phyloP scores from a whole-genome alignment of 345 rosid genomes.

The Triadica sebifera region DNA sequence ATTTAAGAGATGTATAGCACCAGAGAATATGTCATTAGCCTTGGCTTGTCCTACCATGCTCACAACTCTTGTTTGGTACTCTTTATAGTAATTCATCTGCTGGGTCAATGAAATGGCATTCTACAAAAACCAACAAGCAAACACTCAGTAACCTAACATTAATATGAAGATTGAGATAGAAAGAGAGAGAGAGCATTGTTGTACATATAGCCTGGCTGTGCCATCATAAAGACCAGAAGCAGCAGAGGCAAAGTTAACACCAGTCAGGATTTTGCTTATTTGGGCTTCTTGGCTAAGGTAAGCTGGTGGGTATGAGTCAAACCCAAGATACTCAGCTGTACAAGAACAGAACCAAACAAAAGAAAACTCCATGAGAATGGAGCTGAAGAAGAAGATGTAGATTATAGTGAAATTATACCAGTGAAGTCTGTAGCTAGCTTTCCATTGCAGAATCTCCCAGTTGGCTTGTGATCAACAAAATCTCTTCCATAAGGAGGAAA shows the following conservation, averaged over 20 bases:
- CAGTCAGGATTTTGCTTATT: constrained; percentile 52
- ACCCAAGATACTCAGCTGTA: constrained; percentile 84
- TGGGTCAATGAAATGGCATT: constrained; percentile 60
- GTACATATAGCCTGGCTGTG: constrained; percentile 68
- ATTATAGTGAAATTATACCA: constrained; percentile 36
- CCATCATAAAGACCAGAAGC: constrained; percentile 73
- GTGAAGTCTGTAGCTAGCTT: constrained; percentile 78
- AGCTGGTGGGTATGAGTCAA: constrained; percentile 74
- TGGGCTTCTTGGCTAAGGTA: constrained; percentile 68
- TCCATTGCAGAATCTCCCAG: constrained; percentile 93
- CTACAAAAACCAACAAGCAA: constrained; percentile 40
- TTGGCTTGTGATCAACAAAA: constrained; percentile 59
- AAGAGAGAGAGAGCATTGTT: constrained; percentile 6
- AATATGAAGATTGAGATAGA: background rate
- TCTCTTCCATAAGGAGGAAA: constrained; percentile 97
- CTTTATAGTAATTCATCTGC: constrained; percentile 71
- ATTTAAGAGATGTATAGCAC: constrained; percentile 71
- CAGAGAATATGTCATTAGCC: constrained; percentile 52
- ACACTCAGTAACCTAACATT: background rate
- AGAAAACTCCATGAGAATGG: background rate
- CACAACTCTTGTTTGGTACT: constrained; percentile 60
- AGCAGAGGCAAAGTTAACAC: constrained; percentile 88
- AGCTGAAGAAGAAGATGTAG: background rate
- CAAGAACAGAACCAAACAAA: constrained; percentile 13
- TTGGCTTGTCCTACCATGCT: constrained; percentile 47